These are phyloP conservation scores for Trypanosoma scelopori DNA, from an alignment of 208 protist genomes.

Conservation along the genomic window DNA sequence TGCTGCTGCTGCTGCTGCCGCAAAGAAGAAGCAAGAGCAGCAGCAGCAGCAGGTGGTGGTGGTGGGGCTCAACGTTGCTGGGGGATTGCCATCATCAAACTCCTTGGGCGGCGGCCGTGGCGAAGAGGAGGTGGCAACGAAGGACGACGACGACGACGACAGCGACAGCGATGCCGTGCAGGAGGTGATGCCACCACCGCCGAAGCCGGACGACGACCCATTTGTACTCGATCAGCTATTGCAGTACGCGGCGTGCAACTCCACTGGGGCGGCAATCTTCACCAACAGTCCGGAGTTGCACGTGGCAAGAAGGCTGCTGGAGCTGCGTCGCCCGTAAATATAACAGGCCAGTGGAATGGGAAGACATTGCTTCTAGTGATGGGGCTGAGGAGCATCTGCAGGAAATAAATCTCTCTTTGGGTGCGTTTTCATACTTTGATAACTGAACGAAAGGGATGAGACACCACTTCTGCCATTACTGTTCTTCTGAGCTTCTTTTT, in stretches of 20 bases:
- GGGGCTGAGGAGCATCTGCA: too few relatives aligned
- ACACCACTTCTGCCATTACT: not conserved
- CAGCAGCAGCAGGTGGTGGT: not conserved
- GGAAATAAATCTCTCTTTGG: too few relatives aligned
- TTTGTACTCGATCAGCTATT: constrained; percentile 51
- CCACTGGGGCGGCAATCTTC: constrained; percentile 16
- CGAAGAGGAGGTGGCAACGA: constrained; percentile 25
- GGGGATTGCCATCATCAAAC: not conserved
- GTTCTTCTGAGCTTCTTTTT: not conserved
- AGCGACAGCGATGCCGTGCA: constrained; percentile 14
- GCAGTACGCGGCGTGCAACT: constrained; percentile 32
- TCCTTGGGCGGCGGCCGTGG: constrained; percentile 27
- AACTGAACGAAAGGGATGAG: not conserved
- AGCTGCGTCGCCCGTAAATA: not conserved
- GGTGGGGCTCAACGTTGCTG: not conserved
- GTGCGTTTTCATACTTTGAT: not conserved
- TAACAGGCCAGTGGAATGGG: not conserved
- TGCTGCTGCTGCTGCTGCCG: constrained; percentile 8
- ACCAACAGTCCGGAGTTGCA: constrained; percentile 13
- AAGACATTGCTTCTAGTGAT: not conserved
- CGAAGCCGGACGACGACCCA: constrained; percentile 55
- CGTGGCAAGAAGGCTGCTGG: constrained; percentile 13
- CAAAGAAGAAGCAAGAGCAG: not conserved
- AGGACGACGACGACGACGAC: too few relatives aligned
- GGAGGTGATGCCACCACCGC: constrained; percentile 9